These are phyloP conservation scores for Pterocarpus macrocarpus DNA, from an alignment of 306 rosid species.

Conservation along the genomic window DNA sequence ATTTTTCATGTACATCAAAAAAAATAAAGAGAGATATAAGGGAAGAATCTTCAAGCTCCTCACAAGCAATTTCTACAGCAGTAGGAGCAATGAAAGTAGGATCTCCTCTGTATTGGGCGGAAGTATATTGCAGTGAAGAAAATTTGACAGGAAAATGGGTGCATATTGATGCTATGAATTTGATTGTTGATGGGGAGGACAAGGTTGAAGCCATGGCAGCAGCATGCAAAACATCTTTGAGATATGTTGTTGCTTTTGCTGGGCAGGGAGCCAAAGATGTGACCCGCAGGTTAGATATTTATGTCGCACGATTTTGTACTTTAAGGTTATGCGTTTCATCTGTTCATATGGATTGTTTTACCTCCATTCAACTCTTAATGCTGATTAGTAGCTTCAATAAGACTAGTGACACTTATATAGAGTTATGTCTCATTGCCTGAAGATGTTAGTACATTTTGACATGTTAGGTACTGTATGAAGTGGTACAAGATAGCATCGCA, in stretches of 20 bases:
- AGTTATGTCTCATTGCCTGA: constrained; percentile 45
- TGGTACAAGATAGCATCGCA: constrained; percentile 88
- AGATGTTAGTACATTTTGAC: constrained; percentile 39
- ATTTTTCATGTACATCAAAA: constrained; percentile 54
- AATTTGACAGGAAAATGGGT: constrained; percentile 97
- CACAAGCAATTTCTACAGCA: constrained; percentile 77
- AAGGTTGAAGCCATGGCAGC: constrained; percentile 88
- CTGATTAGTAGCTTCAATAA: constrained; percentile 14
- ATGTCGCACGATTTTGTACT: background rate
- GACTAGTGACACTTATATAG: constrained; percentile 5
- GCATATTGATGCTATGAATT: constrained; percentile 85
- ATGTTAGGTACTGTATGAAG: constrained; percentile 80
- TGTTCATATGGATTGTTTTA: background rate
- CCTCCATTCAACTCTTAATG: constrained; percentile 10
- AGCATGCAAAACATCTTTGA: constrained; percentile 84
- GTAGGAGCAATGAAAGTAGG: constrained; percentile 85
- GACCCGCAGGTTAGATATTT: constrained; percentile 83
- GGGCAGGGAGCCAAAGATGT: constrained; percentile 98
- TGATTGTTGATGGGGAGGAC: constrained; percentile 85
- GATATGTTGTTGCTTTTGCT: constrained; percentile 94
- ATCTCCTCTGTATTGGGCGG: constrained; percentile 95
- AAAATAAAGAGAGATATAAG: constrained; percentile 60
- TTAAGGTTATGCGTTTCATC: background rate
- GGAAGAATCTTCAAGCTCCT: constrained; percentile 62
- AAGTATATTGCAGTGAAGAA: constrained; percentile 86